phyloP scores from a whole-genome alignment of 306 rosid species.

The Hylodesmum podocarpum region DNA sequence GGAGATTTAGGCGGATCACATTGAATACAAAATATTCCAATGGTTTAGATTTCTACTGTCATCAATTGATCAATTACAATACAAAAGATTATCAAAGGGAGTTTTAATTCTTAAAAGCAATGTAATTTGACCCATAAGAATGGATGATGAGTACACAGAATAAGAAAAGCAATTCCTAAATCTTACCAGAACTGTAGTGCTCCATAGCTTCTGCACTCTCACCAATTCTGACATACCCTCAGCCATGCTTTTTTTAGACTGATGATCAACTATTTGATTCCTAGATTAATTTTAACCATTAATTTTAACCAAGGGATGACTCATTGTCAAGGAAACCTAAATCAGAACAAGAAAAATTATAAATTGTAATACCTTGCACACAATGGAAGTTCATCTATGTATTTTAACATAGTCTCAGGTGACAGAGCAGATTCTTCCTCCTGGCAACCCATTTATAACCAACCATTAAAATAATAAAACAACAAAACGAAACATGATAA shows the following conservation, averaged over 20 bases:
- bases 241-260: conserved; percentile 45
- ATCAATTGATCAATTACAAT: not conserved
- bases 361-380: conserved; percentile 46
- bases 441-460: conserved; percentile 45
- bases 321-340: conserved; percentile 15
- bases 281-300: conserved; percentile 44
- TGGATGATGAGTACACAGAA: not conserved
- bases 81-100: not conserved
- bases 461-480: conserved; percentile 22
- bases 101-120: not conserved
- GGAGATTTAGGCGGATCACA: conserved; percentile 4
- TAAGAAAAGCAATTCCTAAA: conserved; percentile 21
- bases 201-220: conserved; percentile 65
- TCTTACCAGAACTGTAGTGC: conserved; percentile 65
- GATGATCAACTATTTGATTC: conserved; percentile 58
- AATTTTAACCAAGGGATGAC: conserved; percentile 16
- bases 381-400: conserved; percentile 51
- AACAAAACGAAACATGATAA: not conserved
- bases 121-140: conserved; percentile 22
- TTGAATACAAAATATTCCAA: not conserved
- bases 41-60: not conserved
- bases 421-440: conserved; percentile 42
- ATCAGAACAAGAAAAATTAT: not conserved
- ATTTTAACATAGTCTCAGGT: conserved; percentile 41
- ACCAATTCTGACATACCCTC: conserved; percentile 58